Base-by-base conservation (phyloP, 202 grass and related monocot species). In the Hordeum pubiflorum region DNA sequence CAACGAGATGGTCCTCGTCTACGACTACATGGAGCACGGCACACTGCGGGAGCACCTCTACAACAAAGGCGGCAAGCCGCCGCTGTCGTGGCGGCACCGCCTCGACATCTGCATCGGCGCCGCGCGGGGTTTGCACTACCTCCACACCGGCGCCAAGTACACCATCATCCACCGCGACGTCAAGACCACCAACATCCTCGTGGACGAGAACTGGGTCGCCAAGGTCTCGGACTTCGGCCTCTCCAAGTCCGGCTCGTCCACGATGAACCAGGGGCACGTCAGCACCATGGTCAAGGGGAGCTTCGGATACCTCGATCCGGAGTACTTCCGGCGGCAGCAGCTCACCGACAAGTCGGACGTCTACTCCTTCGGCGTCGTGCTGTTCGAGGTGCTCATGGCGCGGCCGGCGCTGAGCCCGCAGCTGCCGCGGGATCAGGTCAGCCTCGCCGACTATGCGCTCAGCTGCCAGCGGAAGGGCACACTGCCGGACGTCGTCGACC, bases 241-340 rank as follows among this genome's bases (percentile, higher is more conserved):
- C 52, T 97, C 94, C 71, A 97, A 97, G 78, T 90, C 94, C 10
- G 94, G 94, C 4, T 87, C 94, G 0, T 92, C 84, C 0, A 89
- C 86, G 55, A 72, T 86, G 48, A 92, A 91, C 89, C 87, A 97
- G 84, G 83, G 85, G 17, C 94, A 97, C 70, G 91, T 97, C 21
- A 97, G 94, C 85, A 97, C 94, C 46, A 85, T 97, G 91, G 94
- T 97, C 20, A 97, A 97, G 81, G 94, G 94, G 29, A 97, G 94
- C 88, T 97, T 97, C 54, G 94, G 94, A 3, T 97, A 97, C 83
- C 87, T 97, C 46, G 94, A 97, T 75, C 94, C 94, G 10, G 94
- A 97, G 89, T 97, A 97, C 86, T 97, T 89, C 72, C 84, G 90
- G 40, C 80, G 94, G 10, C 94, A 97, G 79, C 94, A 97, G 74